Percentiles rank a stretch among this genome's conserved stretches.
Conservation (phyloP, 1,284 basidiomycete species). For the Ganoderma boninense region DNA sequence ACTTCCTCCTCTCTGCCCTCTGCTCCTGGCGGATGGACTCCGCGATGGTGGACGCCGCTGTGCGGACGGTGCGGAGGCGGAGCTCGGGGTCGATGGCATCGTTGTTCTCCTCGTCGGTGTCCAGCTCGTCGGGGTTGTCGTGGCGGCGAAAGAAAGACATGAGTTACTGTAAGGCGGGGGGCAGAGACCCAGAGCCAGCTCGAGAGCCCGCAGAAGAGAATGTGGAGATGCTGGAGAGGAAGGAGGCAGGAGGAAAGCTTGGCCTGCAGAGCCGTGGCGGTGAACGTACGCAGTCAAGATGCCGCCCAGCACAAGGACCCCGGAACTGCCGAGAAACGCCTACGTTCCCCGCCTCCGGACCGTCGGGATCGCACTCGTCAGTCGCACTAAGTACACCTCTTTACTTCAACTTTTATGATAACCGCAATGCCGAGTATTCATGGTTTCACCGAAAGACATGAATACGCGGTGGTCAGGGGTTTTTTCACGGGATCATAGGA, state of each 20-base stretch:
- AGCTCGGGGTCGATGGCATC: constrained; percentile 84
- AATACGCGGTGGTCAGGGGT: too few species aligned
- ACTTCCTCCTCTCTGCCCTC: constrained; percentile 70
- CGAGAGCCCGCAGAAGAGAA: constrained; percentile 29
- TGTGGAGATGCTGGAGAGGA: constrained; percentile 24
- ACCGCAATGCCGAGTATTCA: too few species aligned
- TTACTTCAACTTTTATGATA: too few species aligned
- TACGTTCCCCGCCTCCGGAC: neutral
- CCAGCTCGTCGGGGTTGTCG: constrained; percentile 46
- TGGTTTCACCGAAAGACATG: too few species aligned
- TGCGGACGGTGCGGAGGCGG: constrained; percentile 86
- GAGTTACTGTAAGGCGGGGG: constrained; percentile 12
- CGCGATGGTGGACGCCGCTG: constrained; percentile 88
- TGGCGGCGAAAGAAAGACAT: constrained; percentile 42
- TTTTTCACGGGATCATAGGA: too few species aligned
- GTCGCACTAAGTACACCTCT: too few species aligned
- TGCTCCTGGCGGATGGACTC: constrained; percentile 85
- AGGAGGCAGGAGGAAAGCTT: constrained; percentile 11
- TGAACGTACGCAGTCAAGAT: constrained; percentile 1
- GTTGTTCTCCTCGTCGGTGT: constrained; percentile 66
- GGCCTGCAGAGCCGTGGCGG: constrained; percentile 19
- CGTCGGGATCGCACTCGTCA: neutral
- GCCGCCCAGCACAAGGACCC: constrained; percentile 18
- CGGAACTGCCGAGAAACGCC: too few species aligned
- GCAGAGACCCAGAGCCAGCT: constrained; percentile 39